Percentiles rank a stretch among this genome's conserved stretches.
phyloP scores from a whole-genome alignment of 2,329 filamentous ascomycete genomes.

The Tolypocladium pustulatum region DNA sequence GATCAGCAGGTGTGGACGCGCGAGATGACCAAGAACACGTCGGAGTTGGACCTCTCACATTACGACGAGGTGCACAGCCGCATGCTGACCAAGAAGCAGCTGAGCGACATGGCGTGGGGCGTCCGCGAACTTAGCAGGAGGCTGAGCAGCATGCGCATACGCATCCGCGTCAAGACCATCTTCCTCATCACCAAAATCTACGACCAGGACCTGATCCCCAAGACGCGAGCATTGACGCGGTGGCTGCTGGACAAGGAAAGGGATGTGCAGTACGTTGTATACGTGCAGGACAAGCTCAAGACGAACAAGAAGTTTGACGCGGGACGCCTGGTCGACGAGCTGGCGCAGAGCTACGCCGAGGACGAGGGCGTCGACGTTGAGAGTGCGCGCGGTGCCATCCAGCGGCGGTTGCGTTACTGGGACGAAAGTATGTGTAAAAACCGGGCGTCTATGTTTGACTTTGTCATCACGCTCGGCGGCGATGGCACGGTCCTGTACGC shows the following conservation, averaged over 20 bases:
- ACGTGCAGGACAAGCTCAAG: constrained; percentile 68
- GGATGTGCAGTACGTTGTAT: constrained; percentile 63
- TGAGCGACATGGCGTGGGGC: constrained; percentile 95
- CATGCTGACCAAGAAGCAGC: constrained; percentile 87
- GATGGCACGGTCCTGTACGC: constrained; percentile 97
- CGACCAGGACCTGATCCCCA: constrained; percentile 66
- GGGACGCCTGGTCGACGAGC: constrained; percentile 54
- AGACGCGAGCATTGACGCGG: constrained; percentile 64
- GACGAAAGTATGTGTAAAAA: constrained; percentile 65
- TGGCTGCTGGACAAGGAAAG: constrained; percentile 72
- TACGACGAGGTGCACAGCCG: constrained; percentile 43
- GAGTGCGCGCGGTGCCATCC: constrained; percentile 23
- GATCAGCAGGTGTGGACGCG: constrained; percentile 47
- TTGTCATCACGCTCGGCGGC: constrained; percentile 82
- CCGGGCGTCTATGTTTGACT: constrained; percentile 82
- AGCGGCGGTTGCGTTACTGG: constrained; percentile 67
- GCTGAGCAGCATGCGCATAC: constrained; percentile 71
- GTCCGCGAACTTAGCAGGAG: constrained; percentile 84
- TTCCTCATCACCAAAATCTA: constrained; percentile 90
- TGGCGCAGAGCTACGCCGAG: constrained; percentile 32
- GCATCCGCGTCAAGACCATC: constrained; percentile 69
- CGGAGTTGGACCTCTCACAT: constrained; percentile 27
- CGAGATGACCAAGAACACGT: constrained; percentile 32
- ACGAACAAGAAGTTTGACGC: constrained; percentile 65
- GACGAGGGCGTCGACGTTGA: constrained; percentile 21